Base-by-base conservation (phyloP, 148 eudicot genomes). In the Polygonum maritimum region DNA sequence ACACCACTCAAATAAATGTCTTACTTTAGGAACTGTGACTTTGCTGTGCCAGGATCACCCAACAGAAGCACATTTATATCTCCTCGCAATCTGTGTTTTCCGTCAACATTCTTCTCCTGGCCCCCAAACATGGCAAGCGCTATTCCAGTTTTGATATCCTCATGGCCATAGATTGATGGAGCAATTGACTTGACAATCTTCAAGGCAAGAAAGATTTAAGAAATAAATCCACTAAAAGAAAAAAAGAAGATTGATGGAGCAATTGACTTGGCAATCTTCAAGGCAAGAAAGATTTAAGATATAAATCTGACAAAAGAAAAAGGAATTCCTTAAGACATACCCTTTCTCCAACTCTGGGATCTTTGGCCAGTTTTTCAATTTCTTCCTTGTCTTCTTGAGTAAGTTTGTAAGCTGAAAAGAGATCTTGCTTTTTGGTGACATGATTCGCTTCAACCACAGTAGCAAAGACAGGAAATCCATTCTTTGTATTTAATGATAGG, bases 41-140 rank as follows among this genome's bases (percentile, higher is more conserved):
- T 95, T 69, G 98, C 98, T 26, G 98, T 95, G 73, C 99, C 99
- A 22, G 97, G 97, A 84, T 95, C 99, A 80, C 99, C 99, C 41
- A 95, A 82, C 69, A 92, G 88, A 52, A 95, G 96, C 40, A 95
- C 92, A 80, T 95, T 92, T 75, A 95, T 95, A 83, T 95, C 97
- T 39, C 99, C 99, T 80, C 96, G 76, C 63, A 95, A 80, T 16
- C 99, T 86, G 52, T 95, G 99, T 81, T 95, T 95, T 74, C 99
- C 99, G 65, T 92, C 82, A 71, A 92, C 97, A 80, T 90, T 91
- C 78, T 95, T 92, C 84, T 91, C 94, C 82, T 95, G 97, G 78
- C 99, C 99, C 45, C 99, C 96, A 83, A 92, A 92, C 91, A 95
- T 92, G 31, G 99, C 99, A 75, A 95, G 96, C 57, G 97, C 92